Percentiles rank a stretch among this genome's conserved stretches.
Evolutionary conservation across 2,329 filamentous ascomycete genomes (phyloP).

Genomic region (Pseudogymnoascus sp.): DNA sequence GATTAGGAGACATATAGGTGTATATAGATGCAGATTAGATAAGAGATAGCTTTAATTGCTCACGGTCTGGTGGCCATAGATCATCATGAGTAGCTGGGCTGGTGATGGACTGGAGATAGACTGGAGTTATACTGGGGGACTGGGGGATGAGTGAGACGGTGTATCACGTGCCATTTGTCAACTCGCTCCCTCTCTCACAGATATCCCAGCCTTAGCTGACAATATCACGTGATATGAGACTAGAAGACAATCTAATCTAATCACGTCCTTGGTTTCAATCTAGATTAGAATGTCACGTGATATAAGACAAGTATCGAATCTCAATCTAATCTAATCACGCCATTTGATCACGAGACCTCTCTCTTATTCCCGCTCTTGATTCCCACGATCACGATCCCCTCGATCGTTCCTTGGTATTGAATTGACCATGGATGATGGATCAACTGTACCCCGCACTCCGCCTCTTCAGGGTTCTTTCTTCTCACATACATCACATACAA

Average conservation of each 20-base stretch:
- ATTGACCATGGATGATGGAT: neutral
- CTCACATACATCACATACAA: neutral
- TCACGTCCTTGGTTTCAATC: neutral
- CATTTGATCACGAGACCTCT: neutral
- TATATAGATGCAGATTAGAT: conserved; percentile 1
- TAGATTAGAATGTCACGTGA: neutral
- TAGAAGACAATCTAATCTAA: neutral
- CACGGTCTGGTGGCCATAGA: no score
- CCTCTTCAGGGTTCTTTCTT: neutral
- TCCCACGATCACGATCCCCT: neutral
- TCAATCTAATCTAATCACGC: conserved; percentile 1
- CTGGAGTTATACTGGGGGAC: no score
- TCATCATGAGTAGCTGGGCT: no score
- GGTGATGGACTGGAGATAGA: neutral
- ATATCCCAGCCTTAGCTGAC: no score
- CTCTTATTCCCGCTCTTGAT: neutral
- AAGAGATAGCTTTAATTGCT: no score
- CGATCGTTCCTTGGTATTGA: neutral
- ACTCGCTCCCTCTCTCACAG: no score
- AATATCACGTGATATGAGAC: neutral
- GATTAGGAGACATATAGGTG: neutral
- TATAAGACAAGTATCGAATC: neutral
- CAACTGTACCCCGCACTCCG: neutral
- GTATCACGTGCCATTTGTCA: neutral
- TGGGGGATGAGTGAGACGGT: neutral